phyloP scores from a whole-genome alignment of 441 rosid species.

The Brassica balearica region DNA sequence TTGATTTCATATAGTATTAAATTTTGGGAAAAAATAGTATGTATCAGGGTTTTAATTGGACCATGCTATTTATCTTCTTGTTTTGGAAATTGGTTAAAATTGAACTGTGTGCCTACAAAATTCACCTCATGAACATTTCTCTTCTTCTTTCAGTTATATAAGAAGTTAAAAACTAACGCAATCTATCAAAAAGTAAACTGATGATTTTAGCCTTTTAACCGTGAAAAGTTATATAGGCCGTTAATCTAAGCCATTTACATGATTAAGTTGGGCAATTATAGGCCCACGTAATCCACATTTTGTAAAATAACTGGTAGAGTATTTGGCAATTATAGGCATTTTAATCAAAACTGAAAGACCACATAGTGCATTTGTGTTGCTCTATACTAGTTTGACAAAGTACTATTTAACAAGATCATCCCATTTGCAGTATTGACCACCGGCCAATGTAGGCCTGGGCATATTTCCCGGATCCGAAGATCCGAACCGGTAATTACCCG shows the following conservation, averaged over 20 bases:
- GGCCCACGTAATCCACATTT: not conserved
- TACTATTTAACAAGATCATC: conserved; percentile 63
- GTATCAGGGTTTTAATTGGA: conserved; percentile 20
- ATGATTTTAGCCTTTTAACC: too few species aligned
- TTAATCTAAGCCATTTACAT: too few species aligned
- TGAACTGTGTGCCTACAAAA: conserved; percentile 29
- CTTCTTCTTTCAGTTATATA: conserved; percentile 1
- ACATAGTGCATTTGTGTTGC: not conserved
- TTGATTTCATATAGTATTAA: not conserved
- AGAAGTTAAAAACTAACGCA: too few species aligned
- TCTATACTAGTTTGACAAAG: not conserved
- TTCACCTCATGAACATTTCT: conserved; percentile 10
- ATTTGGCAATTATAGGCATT: not conserved
- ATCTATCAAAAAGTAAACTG: too few species aligned
- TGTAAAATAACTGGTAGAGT: not conserved
- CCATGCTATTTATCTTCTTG: conserved; percentile 29
- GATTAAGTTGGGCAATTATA: too few species aligned
- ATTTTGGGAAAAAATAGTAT: not conserved
- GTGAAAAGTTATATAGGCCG: too few species aligned
- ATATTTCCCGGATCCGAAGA: too few species aligned
- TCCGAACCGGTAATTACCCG: too few species aligned
- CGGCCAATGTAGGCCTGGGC: conserved; percentile 52
- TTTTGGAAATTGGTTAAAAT: conserved; percentile 19
- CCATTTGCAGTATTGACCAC: conserved; percentile 94
- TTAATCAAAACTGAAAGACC: conserved; percentile 6